Conservation (phyloP, 225 moss, liverwort and hornwort genomes). For the Climacium dendroides region DNA sequence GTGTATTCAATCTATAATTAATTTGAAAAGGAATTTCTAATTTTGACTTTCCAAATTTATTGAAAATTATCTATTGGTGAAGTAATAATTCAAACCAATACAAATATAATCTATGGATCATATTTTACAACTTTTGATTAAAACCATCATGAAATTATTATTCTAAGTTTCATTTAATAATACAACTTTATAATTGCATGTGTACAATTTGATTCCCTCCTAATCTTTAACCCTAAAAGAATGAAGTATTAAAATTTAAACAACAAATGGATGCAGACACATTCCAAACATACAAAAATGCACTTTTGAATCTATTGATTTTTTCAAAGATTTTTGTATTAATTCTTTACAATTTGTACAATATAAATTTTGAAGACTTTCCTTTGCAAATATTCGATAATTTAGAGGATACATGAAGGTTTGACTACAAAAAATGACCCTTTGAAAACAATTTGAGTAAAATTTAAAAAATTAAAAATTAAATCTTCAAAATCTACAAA, state of each 20-base stretch:
- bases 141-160: background rate
- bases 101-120: background rate
- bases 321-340: background rate
- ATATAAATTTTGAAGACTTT: background rate
- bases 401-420: rapidly evolving
- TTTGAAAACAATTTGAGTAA: background rate
- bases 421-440: rapidly evolving
- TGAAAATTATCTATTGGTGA: background rate
- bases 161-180: background rate
- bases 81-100: background rate
- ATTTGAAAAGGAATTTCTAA: background rate
- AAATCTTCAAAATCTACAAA: too few relatives aligned
- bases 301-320: rapidly evolving
- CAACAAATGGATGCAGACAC: rapidly evolving
- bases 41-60: background rate
- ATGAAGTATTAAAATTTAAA: background rate
- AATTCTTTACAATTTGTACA: rapidly evolving
- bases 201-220: background rate
- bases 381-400: background rate
- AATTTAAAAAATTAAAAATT: background rate
- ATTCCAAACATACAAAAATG: background rate
- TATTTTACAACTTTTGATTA: background rate
- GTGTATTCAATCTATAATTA: background rate
- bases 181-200: background rate
- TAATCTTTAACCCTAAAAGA: rapidly evolving